Evolutionary conservation across 352 stramenopile species (phyloP).

Genomic region (Phytophthora vignae): DNA sequence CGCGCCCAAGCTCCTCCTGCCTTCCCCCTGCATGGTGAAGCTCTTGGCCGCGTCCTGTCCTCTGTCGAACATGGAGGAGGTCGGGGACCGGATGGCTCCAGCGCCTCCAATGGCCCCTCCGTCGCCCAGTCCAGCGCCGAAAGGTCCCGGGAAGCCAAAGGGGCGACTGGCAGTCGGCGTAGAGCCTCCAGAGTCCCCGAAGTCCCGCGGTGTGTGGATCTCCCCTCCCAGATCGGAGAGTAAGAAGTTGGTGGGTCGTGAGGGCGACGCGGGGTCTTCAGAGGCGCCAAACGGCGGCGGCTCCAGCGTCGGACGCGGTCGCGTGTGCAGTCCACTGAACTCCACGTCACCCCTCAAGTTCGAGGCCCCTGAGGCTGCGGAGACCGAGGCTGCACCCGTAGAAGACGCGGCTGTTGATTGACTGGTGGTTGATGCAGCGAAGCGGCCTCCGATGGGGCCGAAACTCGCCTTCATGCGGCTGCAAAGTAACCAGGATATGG

Average conservation of each 20-base stretch:
- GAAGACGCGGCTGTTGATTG: slow-evolving; percentile 3
- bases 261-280: slow-evolving; percentile 18
- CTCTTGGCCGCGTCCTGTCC: slow-evolving; percentile 25
- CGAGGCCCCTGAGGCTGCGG: slow-evolving; percentile 9
- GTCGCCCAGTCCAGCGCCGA: slow-evolving; percentile 22
- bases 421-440: neutral
- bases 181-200: slow-evolving; percentile 17
- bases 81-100: slow-evolving; percentile 37
- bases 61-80: slow-evolving; percentile 41
- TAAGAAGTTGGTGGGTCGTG: slow-evolving; percentile 43
- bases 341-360: slow-evolving; percentile 30
- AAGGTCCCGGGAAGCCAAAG: slow-evolving; percentile 52
- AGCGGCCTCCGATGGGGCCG: slow-evolving; percentile 52
- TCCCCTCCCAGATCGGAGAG: slow-evolving; percentile 70
- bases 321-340: slow-evolving; percentile 33
- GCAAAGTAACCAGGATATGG: slow-evolving; percentile 5
- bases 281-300: slow-evolving; percentile 33
- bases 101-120: slow-evolving; percentile 24
- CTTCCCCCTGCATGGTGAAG: slow-evolving; percentile 30
- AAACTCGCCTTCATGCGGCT: slow-evolving; percentile 50
- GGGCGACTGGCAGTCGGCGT: slow-evolving; percentile 17
- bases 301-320: slow-evolving; percentile 30
- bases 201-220: slow-evolving; percentile 49
- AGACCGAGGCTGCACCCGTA: slow-evolving; percentile 1
- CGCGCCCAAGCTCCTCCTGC: slow-evolving; percentile 5